Evolutionary conservation across 1,284 basidiomycete species (phyloP).

Genomic region (Takashimella tepidaria): DNA sequence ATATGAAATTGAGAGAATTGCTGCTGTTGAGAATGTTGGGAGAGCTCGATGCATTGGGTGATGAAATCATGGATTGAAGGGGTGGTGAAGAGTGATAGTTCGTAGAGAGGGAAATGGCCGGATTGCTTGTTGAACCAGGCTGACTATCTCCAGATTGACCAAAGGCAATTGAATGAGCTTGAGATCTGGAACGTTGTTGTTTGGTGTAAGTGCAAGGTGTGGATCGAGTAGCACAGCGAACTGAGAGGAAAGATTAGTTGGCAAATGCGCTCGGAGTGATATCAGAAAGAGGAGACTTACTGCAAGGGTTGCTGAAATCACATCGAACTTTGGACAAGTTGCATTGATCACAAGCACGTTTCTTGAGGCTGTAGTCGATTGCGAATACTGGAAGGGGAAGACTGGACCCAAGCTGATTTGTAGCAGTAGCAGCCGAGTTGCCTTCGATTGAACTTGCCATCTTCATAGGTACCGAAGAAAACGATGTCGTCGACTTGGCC

Average conservation of each 20-base stretch:
- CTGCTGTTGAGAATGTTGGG: conserved; percentile 9
- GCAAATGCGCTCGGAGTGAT: background rate
- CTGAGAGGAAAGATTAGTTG: conserved; percentile 46
- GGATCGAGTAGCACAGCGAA: conserved; percentile 70
- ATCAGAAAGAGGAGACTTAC: conserved; percentile 45
- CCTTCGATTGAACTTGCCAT: conserved; percentile 24
- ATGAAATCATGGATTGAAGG: conserved; percentile 24
- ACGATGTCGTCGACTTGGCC: background rate
- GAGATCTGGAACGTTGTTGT: conserved; percentile 47
- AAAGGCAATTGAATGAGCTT: conserved; percentile 14
- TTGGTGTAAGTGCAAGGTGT: conserved; percentile 76
- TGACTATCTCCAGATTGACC: background rate
- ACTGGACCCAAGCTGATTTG: conserved; percentile 3
- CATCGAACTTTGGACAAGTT: conserved; percentile 73
- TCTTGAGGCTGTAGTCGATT: conserved; percentile 37
- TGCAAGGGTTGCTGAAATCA: conserved; percentile 72
- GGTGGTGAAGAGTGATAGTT: conserved; percentile 9
- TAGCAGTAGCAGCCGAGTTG: background rate
- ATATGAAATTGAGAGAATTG: conserved; percentile 2
- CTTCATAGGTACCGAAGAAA: conserved; percentile 19
- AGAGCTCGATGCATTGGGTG: conserved; percentile 16
- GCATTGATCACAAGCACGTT: conserved; percentile 68
- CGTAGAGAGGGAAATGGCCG: conserved; percentile 3
- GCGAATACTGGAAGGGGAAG: background rate
- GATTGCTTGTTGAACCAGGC: conserved; percentile 1